Conservation (phyloP, 1,139 yeast species). For the Yamadazyma conglobata region DNA sequence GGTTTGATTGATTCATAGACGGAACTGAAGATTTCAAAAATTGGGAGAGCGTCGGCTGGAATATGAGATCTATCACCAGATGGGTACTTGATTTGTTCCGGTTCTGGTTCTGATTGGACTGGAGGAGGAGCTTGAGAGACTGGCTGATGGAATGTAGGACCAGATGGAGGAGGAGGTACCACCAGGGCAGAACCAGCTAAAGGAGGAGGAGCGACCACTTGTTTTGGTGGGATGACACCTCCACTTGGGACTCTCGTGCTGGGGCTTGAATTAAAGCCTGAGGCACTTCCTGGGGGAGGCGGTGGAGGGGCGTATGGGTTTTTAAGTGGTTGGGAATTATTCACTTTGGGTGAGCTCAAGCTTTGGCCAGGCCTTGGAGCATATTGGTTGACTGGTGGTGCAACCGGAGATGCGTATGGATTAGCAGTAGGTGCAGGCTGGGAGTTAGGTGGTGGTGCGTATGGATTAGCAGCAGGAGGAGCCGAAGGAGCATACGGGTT, state of each 20-base stretch:
- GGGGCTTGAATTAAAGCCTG: slow-evolving; percentile 14
- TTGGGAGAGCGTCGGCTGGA: slow-evolving; percentile 54
- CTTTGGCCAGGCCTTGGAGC: neutral
- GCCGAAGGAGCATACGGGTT: slow-evolving; percentile 12
- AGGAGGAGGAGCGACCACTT: slow-evolving; percentile 20
- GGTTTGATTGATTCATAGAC: slow-evolving; percentile 67
- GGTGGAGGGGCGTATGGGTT: slow-evolving; percentile 42
- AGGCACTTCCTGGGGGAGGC: slow-evolving; percentile 26
- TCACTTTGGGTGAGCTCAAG: slow-evolving; percentile 10
- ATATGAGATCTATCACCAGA: slow-evolving; percentile 73
- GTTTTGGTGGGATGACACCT: slow-evolving; percentile 17
- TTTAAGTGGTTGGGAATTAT: slow-evolving; percentile 25
- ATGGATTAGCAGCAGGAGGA: slow-evolving; percentile 13
- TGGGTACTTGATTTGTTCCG: slow-evolving; percentile 40
- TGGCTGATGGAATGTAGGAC: slow-evolving; percentile 15
- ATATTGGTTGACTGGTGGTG: slow-evolving; percentile 3
- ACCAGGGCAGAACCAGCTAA: slow-evolving; percentile 18
- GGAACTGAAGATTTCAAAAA: slow-evolving; percentile 51
- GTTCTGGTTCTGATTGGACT: slow-evolving; percentile 12
- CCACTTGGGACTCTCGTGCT: slow-evolving; percentile 12
- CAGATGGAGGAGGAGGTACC: slow-evolving; percentile 12
- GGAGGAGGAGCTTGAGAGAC: slow-evolving; percentile 20
- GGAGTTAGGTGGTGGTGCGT: slow-evolving; percentile 5
- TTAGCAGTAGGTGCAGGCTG: slow-evolving; percentile 10
- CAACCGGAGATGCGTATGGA: slow-evolving; percentile 12